A percentile compares a stretch with the other conserved stretches of the same genome.
phyloP scores from a whole-genome alignment of 1,284 basidiomycete species.

The Hypsizygus ulmarius region DNA sequence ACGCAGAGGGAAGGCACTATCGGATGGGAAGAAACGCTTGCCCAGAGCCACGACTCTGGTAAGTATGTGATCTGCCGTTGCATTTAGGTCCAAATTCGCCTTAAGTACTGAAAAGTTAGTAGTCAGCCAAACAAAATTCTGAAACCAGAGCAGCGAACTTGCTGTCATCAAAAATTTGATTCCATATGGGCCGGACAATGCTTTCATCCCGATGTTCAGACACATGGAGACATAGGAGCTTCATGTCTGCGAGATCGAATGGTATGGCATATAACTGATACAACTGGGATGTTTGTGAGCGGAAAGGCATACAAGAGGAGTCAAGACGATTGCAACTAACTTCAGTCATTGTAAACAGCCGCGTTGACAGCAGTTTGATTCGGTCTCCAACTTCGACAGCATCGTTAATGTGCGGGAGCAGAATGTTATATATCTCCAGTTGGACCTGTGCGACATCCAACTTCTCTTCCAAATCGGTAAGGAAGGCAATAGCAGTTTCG shows the following conservation, averaged over 20 bases:
- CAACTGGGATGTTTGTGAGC: conserved; percentile 48
- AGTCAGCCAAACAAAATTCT: not conserved
- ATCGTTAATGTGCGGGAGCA: conserved; percentile 61
- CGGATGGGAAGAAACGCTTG: conserved; percentile 86
- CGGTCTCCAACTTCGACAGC: conserved; percentile 53
- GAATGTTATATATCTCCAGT: conserved; percentile 76
- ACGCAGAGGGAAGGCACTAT: conserved; percentile 88
- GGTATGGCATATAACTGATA: conserved; percentile 89
- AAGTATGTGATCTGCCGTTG: conserved; percentile 60
- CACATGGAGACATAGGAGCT: conserved; percentile 90
- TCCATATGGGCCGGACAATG: conserved; percentile 86
- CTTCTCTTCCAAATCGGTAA: conserved; percentile 92
- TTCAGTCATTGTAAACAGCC: conserved; percentile 68
- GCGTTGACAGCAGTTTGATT: conserved; percentile 53
- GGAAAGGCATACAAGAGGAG: conserved; percentile 6
- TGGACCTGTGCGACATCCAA: conserved; percentile 97
- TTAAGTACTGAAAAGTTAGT: conserved; percentile 39
- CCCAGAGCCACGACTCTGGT: conserved; percentile 70
- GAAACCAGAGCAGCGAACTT: conserved; percentile 25
- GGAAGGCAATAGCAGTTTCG: conserved; percentile 87
- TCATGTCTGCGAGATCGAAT: conserved; percentile 80
- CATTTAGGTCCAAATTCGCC: conserved; percentile 45
- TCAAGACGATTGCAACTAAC: conserved; percentile 36
- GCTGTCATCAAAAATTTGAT: conserved; percentile 81
- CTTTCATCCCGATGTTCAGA: conserved; percentile 89